Percentiles rank a stretch among this genome's conserved stretches.
phyloP scores from a whole-genome alignment of 257 asterid genomes.

The Fraxinus quadrangulata region DNA sequence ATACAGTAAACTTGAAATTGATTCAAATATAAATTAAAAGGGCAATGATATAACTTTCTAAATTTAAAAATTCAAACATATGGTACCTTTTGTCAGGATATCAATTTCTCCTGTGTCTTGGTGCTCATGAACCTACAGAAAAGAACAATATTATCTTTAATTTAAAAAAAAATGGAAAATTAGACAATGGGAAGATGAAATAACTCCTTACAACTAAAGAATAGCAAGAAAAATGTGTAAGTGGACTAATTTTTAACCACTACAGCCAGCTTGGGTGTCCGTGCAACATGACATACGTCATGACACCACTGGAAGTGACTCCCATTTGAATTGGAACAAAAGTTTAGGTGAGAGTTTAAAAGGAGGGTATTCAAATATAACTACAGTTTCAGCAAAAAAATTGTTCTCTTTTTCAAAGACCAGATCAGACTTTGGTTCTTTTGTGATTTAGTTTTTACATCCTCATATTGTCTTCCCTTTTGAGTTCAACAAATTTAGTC shows the following conservation, averaged over 20 bases:
- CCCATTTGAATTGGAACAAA: neutral
- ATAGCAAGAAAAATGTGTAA: neutral
- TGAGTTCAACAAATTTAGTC: neutral
- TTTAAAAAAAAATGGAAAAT: neutral
- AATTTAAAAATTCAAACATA: slow-evolving; percentile 2
- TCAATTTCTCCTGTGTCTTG: slow-evolving; percentile 90
- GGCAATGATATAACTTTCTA: neutral
- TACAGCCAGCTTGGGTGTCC: neutral
- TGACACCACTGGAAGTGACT: neutral
- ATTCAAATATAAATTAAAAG: slow-evolving; percentile 7
- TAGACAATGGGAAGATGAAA: slow-evolving; percentile 10
- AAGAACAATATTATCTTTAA: slow-evolving; percentile 12
- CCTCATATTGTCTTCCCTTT: neutral
- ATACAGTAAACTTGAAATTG: slow-evolving; percentile 6
- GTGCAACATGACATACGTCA: neutral
- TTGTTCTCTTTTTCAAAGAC: neutral
- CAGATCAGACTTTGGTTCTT: neutral
- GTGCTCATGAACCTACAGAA: slow-evolving; percentile 89
- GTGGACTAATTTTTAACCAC: neutral
- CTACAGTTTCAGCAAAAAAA: neutral
- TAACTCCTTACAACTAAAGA: slow-evolving; percentile 8
- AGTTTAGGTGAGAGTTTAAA: neutral
- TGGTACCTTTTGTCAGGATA: slow-evolving; percentile 89
- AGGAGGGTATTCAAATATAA: neutral
- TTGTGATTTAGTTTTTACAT: neutral